Evolutionary conservation across 805 yeast genomes (phyloP), one percentile per base, ranked within the genome.

Genomic region (Saccharomyces eubayanus): DNA sequence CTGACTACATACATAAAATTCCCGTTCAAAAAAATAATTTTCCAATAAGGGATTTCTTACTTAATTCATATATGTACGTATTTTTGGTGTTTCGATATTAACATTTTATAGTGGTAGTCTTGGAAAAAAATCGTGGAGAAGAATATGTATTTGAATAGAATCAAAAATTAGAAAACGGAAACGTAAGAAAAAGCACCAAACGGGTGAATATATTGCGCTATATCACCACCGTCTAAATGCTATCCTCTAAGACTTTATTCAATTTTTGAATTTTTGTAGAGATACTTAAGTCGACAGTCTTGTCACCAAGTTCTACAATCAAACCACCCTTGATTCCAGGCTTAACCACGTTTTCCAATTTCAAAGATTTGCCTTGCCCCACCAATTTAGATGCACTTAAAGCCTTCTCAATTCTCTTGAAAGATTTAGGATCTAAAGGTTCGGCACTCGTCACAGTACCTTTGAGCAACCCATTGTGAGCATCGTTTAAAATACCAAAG

Each of bases 301-400:
- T 89, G 78, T 92, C 99, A 69, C 92, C 97, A 66, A 94, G 89
- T 76, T 91, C 96, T 57, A 94, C 96, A 63, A 94, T 77, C 72
- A 94, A 82, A 67, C 99, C 99, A 70, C 99, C 99, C 72, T 88
- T 79, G 70, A 94, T 88, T 61, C 87, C 94, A 60, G 96, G 89
- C 77, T 89, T 84, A 59, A 92, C 87, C 60, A 78, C 78, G 79
- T 90, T 92, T 63, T 82, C 75, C 64, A 94, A 77, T 78, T 86
- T 85, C 73, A 94, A 82, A 65, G 92, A 82, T 80, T 91, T 87
- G 66, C 89, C 92, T 54, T 77, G 73, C 63, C 96, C 96, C 58
- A 92, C 96, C 67, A 83, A 86, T 62, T 79, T 74, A 49, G 97
- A 90, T 71, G 78, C 81, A 60, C 85, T 72, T 66, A 94, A 81